phyloP scores from a whole-genome alignment of 1,284 basidiomycete genomes.

The Trichosporon coremiiforme region DNA sequence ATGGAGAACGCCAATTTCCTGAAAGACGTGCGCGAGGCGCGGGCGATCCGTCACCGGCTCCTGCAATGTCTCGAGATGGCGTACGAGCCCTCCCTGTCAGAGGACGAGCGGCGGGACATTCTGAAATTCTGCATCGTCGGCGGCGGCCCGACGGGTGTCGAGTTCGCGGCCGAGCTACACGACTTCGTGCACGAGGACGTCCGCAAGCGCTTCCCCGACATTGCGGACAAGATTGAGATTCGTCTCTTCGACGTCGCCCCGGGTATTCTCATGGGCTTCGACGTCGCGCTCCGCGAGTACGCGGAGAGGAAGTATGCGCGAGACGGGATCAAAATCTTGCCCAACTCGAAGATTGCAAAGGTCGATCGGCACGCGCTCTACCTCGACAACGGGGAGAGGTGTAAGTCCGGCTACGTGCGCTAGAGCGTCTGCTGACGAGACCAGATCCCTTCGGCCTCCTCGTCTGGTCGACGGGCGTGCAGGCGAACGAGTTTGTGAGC shows the following conservation, averaged over 20 bases:
- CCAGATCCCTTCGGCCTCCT: constrained; percentile 76
- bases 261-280: constrained; percentile 77
- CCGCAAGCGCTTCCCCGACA: constrained; percentile 62
- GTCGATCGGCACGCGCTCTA: constrained; percentile 65
- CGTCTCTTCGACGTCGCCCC: constrained; percentile 79
- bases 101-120: constrained; percentile 67
- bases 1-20: constrained; percentile 78
- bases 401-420: constrained; percentile 39
- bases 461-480: constrained; percentile 83
- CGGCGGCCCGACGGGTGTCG: constrained; percentile 65
- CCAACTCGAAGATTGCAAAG: constrained; percentile 75
- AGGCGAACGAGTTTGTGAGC: constrained; percentile 74
- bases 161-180: constrained; percentile 81
- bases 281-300: constrained; percentile 64
- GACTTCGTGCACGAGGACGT: constrained; percentile 60
- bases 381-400: constrained; percentile 48
- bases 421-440: constrained; percentile 49
- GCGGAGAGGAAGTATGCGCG: constrained; percentile 72
- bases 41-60: constrained; percentile 76
- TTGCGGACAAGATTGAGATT: constrained; percentile 68
- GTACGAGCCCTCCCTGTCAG: constrained; percentile 68
- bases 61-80: constrained; percentile 79
- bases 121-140: constrained; percentile 81
- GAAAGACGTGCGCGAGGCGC: constrained; percentile 78
- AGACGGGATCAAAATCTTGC: constrained; percentile 74